Evolutionary conservation across 2,329 filamentous ascomycete species (phyloP).

Genomic region (Emergomyces pasteurianus): DNA sequence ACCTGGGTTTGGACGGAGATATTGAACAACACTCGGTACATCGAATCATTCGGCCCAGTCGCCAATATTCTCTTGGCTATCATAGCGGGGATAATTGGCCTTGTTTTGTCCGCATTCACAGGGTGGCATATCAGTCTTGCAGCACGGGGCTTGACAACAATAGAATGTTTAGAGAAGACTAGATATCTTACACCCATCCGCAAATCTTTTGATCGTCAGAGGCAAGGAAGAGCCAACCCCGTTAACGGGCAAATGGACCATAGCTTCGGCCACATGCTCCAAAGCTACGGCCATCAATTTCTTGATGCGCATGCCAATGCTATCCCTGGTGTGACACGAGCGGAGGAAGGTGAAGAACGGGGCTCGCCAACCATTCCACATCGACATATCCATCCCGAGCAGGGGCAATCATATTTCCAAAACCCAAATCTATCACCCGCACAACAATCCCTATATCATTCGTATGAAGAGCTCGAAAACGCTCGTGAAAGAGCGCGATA

Average conservation of each 20-base stretch:
- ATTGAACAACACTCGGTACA: conserved; percentile 54
- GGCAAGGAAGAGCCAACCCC: conserved; percentile 34
- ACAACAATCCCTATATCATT: conserved; percentile 32
- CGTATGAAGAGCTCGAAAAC: conserved; percentile 47
- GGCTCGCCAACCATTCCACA: conserved; percentile 24
- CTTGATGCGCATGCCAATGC: conserved; percentile 73
- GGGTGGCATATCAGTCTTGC: conserved; percentile 83
- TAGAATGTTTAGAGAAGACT: conserved; percentile 92
- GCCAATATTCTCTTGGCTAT: conserved; percentile 85
- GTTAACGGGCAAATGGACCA: conserved; percentile 21
- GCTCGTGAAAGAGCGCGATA: conserved; percentile 57
- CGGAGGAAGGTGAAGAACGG: conserved; percentile 64
- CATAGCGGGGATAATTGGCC: conserved; percentile 76
- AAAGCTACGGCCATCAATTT: conserved; percentile 58
- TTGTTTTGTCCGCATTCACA: conserved; percentile 83
- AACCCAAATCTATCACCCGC: conserved; percentile 30
- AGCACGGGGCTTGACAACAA: conserved; percentile 72
- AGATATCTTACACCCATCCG: conserved; percentile 76
- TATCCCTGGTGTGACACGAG: conserved; percentile 64
- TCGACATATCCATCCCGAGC: conserved; percentile 6
- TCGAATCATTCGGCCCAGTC: conserved; percentile 69
- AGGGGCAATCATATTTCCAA: background rate
- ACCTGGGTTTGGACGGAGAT: conserved; percentile 81
- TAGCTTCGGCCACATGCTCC: conserved; percentile 34
- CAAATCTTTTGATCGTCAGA: conserved; percentile 55